Conservation (phyloP, 2,329 filamentous ascomycete genomes). For the Calonectria pseudoturangicola region DNA sequence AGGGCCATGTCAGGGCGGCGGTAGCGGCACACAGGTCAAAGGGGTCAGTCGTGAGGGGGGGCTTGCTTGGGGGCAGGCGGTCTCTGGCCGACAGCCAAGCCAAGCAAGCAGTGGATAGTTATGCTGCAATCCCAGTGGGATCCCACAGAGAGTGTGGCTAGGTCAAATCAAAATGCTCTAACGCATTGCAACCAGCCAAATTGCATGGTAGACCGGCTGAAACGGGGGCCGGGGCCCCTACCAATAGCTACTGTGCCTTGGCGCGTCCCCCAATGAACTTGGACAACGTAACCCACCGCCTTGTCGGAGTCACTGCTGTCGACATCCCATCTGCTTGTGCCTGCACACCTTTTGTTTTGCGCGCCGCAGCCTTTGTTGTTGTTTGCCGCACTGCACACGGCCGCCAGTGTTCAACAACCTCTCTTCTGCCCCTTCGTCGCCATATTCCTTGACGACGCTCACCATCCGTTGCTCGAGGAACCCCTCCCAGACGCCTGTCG, state of each 20-base stretch:
- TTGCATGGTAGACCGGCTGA: slow-evolving; percentile 34
- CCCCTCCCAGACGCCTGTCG: slow-evolving; percentile 45
- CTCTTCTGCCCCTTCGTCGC: slow-evolving; percentile 28
- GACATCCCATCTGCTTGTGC: slow-evolving; percentile 40
- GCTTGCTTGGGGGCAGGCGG: not conserved
- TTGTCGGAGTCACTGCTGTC: slow-evolving; percentile 42
- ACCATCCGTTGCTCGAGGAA: slow-evolving; percentile 35
- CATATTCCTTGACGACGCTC: slow-evolving; percentile 27
- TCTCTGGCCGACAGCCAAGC: not conserved
- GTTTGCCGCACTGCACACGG: slow-evolving; percentile 47
- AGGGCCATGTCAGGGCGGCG: slow-evolving; percentile 23
- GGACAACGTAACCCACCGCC: slow-evolving; percentile 47
- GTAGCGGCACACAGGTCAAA: slow-evolving; percentile 13
- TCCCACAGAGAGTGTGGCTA: slow-evolving; percentile 12
- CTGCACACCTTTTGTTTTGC: slow-evolving; percentile 48
- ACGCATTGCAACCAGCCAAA: slow-evolving; percentile 33
- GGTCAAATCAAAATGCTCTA: slow-evolving; percentile 27
- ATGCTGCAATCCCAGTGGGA: slow-evolving; percentile 9
- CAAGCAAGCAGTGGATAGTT: slow-evolving; percentile 12
- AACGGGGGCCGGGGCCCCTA: slow-evolving; percentile 30
- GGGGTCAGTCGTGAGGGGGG: not conserved
- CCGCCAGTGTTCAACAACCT: slow-evolving; percentile 43
- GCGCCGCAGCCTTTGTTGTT: slow-evolving; percentile 44
- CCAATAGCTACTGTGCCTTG: slow-evolving; percentile 40
- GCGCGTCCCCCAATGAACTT: slow-evolving; percentile 51